Conservation (phyloP, 2,329 filamentous ascomycete genomes). For the Cordyceps sp. region DNA sequence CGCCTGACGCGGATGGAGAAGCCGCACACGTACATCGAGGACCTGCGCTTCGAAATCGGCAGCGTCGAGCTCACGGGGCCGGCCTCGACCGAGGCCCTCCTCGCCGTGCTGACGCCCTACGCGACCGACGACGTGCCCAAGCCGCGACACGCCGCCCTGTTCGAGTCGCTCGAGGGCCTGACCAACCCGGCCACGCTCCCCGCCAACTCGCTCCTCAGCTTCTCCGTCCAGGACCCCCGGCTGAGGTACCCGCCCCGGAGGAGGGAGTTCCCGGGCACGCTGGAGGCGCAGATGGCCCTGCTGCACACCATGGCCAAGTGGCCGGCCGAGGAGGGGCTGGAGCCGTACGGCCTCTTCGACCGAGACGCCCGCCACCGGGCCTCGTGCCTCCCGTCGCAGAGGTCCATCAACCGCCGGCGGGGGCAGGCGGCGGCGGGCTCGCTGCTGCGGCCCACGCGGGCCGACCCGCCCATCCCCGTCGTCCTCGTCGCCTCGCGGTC, state of each 20-base stretch:
- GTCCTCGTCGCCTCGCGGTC: conserved; percentile 48
- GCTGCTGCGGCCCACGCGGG: conserved; percentile 35
- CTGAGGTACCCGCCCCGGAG: conserved; percentile 58
- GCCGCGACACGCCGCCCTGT: conserved; percentile 27
- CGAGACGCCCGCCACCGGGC: conserved; percentile 48
- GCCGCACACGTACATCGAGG: conserved; percentile 46
- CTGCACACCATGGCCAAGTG: conserved; percentile 48
- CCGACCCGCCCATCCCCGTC: conserved; percentile 65
- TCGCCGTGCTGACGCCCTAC: conserved; percentile 47
- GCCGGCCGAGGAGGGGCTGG: conserved; percentile 40
- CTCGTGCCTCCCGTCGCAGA: conserved; percentile 54
- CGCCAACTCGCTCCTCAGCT: conserved; percentile 50
- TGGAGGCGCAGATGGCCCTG: conserved; percentile 23
- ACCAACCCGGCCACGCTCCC: conserved; percentile 58
- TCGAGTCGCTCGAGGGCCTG: conserved; percentile 36
- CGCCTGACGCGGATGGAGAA: conserved; percentile 40
- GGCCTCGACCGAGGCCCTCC: conserved; percentile 61
- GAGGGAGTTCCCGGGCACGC: conserved; percentile 22
- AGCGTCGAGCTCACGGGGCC: conserved; percentile 46
- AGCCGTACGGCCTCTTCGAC: conserved; percentile 46
- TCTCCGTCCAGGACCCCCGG: conserved; percentile 64
- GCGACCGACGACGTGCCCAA: conserved; percentile 12
- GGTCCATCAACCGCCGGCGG: conserved; percentile 65
- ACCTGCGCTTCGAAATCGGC: conserved; percentile 51
- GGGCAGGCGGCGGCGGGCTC: conserved; percentile 44